Evolutionary conservation across 768 basidiomycete genomes (phyloP).

Genomic region (Phlebiopsis flavidoalba): DNA sequence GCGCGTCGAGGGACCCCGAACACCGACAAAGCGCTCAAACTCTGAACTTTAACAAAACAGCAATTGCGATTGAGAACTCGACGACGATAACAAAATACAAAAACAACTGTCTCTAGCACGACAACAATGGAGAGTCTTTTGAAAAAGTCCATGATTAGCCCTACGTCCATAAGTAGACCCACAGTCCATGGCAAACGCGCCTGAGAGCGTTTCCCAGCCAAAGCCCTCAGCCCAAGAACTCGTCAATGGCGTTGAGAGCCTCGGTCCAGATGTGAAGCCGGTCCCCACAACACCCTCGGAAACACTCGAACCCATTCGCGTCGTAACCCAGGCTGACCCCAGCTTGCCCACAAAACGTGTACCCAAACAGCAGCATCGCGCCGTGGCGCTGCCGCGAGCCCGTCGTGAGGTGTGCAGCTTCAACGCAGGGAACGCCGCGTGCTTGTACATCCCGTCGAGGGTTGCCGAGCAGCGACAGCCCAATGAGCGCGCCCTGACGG

Average conservation of each 20-base stretch:
- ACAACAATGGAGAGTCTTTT: not conserved
- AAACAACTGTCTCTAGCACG: not conserved
- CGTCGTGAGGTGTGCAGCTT: slow-evolving; percentile 73
- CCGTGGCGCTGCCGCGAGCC: slow-evolving; percentile 77
- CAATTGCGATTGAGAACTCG: not conserved
- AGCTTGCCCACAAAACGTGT: slow-evolving; percentile 70
- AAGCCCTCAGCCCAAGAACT: slow-evolving; percentile 39
- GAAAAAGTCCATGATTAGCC: not conserved
- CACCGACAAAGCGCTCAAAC: not conserved
- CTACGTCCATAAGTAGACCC: not conserved
- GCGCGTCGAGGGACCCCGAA: slow-evolving; percentile 8
- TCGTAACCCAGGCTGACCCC: slow-evolving; percentile 79
- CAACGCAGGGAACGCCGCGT: slow-evolving; percentile 48
- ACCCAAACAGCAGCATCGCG: slow-evolving; percentile 79
- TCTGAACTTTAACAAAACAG: not conserved
- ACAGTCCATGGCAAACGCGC: not conserved
- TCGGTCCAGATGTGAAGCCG: slow-evolving; percentile 69
- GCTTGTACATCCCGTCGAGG: slow-evolving; percentile 78
- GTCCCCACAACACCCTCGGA: slow-evolving; percentile 51
- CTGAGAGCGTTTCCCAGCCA: not conserved
- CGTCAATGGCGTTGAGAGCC: slow-evolving; percentile 47
- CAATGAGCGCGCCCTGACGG: slow-evolving; percentile 66
- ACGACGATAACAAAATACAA: not conserved
- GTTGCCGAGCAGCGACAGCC: slow-evolving; percentile 80
- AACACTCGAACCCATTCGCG: slow-evolving; percentile 68